A percentile compares a stretch with the other conserved stretches of the same genome.
These are phyloP conservation scores for Cyberlindnera samutprakarnensis DNA, from an alignment of 805 yeast genomes.

Conservation along the genomic window DNA sequence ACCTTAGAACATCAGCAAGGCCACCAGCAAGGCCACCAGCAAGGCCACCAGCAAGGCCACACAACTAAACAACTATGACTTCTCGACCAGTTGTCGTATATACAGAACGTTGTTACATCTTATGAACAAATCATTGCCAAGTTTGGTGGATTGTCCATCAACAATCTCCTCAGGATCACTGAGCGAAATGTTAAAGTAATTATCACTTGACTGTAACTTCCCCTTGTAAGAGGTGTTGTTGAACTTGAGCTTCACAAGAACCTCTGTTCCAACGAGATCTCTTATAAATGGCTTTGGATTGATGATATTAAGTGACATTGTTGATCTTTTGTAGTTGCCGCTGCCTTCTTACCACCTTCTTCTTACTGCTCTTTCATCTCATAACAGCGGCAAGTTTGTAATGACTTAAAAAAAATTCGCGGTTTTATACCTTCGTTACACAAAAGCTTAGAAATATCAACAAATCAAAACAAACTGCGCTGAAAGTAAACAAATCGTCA, in stretches of 20 bases:
- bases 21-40: no score
- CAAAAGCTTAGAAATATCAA: no score
- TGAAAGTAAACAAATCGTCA: no score
- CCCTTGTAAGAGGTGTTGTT: constrained; percentile 86
- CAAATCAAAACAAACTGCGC: no score
- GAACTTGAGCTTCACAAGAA: constrained; percentile 82
- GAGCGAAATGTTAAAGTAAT: constrained; percentile 84
- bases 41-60: no score
- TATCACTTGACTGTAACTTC: constrained; percentile 68
- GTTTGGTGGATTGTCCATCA: constrained; percentile 40
- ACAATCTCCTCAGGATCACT: constrained; percentile 51
- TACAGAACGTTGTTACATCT: constrained; percentile 86
- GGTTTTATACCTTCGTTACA: no score
- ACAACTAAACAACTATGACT: no score
- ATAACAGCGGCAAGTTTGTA: no score
- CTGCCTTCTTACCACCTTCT: no score
- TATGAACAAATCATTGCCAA: constrained; percentile 72
- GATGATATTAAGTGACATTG: constrained; percentile 40
- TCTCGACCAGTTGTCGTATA: constrained; percentile 20
- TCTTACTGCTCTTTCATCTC: no score
- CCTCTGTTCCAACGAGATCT: constrained; percentile 61
- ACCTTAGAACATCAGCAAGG: no score
- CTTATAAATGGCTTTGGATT: constrained; percentile 90
- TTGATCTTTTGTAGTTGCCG: background rate
- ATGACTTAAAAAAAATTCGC: no score